phyloP scores from a whole-genome alignment of 495 filamentous ascomycete genomes.

The Lepidopterella palustris region DNA sequence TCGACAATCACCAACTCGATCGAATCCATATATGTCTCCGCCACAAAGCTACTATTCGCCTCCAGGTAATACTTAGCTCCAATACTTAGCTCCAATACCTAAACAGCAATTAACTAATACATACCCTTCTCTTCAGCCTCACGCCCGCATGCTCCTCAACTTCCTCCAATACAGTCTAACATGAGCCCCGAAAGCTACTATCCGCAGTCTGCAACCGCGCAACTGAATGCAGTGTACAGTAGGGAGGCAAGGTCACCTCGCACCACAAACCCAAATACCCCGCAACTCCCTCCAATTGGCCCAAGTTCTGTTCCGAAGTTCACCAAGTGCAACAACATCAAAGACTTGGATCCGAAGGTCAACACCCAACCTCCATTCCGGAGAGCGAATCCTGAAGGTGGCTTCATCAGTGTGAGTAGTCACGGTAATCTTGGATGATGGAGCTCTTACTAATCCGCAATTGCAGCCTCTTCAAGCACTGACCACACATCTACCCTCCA shows the following conservation, averaged over 20 bases:
- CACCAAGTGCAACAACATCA: conserved; percentile 60
- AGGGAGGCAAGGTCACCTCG: conserved; percentile 70
- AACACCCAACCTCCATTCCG: conserved; percentile 85
- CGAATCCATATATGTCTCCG: conserved; percentile 52
- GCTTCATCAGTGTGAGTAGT: conserved; percentile 88
- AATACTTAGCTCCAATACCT: conserved; percentile 28
- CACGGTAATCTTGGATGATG: conserved; percentile 10
- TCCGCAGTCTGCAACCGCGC: conserved; percentile 58
- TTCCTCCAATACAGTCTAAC: conserved; percentile 67
- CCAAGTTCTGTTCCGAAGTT: conserved; percentile 80
- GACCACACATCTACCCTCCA: conserved; percentile 86
- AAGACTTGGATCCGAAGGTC: conserved; percentile 74
- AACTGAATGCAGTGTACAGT: conserved; percentile 65
- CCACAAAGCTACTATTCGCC: conserved; percentile 61
- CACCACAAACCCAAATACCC: conserved; percentile 40
- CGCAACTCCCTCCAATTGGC: conserved; percentile 39
- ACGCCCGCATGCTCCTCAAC: conserved; percentile 38
- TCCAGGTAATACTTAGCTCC: conserved; percentile 43
- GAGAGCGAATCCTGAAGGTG: conserved; percentile 92
- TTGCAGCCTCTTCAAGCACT: conserved; percentile 87
- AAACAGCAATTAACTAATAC: conserved; percentile 42
- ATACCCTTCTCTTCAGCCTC: conserved; percentile 14
- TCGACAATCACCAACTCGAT: conserved; percentile 54
- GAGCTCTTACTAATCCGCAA: not conserved
- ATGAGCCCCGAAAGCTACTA: conserved; percentile 60